phyloP scores from a whole-genome alignment of 2,329 filamentous ascomycete genomes.

The Aotearoamyces nothofagi region DNA sequence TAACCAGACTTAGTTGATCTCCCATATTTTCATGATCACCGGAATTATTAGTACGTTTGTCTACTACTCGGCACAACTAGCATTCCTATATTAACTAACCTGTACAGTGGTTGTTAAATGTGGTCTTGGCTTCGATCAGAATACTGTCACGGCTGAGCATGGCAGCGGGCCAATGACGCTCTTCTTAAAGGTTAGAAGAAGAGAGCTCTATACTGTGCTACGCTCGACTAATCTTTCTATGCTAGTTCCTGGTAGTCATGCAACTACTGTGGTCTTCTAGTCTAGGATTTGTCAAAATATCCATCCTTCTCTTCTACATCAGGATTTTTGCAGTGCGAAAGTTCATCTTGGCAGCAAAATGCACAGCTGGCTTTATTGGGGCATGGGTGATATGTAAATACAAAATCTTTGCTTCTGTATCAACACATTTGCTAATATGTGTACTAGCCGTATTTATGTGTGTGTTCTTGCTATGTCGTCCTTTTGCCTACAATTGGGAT shows the following conservation, averaged over 20 bases:
- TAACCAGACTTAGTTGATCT: too few relatives aligned
- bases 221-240: neutral
- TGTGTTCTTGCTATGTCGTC: slow-evolving; percentile 15
- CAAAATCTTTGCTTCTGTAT: too few relatives aligned
- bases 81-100: neutral
- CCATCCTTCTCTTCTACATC: neutral
- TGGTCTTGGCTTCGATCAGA: neutral
- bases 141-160: neutral
- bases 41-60: too few relatives aligned
- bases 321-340: neutral
- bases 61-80: too few relatives aligned
- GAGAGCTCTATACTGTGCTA: neutral
- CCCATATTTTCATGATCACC: too few relatives aligned
- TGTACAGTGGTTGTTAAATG: neutral
- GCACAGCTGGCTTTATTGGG: too few relatives aligned
- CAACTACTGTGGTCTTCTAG: neutral
- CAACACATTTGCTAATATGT: too few relatives aligned
- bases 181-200: neutral
- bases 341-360: too few relatives aligned
- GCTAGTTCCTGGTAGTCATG: neutral
- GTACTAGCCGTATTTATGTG: slow-evolving; percentile 1
- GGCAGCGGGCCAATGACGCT: neutral
- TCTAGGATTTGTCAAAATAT: neutral
- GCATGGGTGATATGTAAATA: too few relatives aligned
- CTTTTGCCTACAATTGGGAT: slow-evolving; percentile 14